Conservation (phyloP, 176 grass and related monocot genomes). For the Carex littledalei region DNA sequence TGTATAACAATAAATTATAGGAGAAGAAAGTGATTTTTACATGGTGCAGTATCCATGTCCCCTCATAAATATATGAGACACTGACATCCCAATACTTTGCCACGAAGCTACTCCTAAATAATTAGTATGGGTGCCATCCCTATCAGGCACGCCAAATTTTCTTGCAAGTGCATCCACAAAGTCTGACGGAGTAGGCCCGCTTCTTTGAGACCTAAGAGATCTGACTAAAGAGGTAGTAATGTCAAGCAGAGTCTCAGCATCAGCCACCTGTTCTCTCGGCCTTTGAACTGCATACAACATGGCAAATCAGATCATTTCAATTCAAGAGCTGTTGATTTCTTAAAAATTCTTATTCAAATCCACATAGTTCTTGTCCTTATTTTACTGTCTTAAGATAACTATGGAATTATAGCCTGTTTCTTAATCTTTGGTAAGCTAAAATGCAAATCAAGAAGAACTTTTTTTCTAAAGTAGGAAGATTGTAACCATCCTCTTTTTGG, state of each 20-base stretch:
- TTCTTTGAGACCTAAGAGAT: slow-evolving; percentile 19
- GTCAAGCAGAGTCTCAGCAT: slow-evolving; percentile 33
- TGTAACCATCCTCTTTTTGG: not conserved
- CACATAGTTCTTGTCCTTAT: not conserved
- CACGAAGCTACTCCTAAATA: too few relatives aligned
- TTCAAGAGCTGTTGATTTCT: not conserved
- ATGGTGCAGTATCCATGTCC: slow-evolving; percentile 31
- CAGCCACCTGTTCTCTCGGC: slow-evolving; percentile 29
- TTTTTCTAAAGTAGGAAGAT: not conserved
- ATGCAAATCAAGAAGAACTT: not conserved
- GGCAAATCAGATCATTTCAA: not conserved
- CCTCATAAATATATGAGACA: slow-evolving; percentile 20
- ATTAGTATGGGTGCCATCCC: too few relatives aligned
- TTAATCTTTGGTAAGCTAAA: not conserved
- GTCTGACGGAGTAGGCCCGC: slow-evolving; percentile 32
- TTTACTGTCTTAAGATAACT: not conserved
- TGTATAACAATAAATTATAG: not conserved
- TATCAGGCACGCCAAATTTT: slow-evolving; percentile 15
- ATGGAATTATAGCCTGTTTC: not conserved
- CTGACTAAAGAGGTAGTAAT: slow-evolving; percentile 16
- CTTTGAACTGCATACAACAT: slow-evolving; percentile 31
- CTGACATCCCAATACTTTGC: slow-evolving; percentile 9
- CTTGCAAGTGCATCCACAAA: slow-evolving; percentile 29
- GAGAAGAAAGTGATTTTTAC: slow-evolving; percentile 10
- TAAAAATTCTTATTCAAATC: not conserved